phyloP scores from a whole-genome alignment of 75 land plant species.

The Picea glauca region DNA sequence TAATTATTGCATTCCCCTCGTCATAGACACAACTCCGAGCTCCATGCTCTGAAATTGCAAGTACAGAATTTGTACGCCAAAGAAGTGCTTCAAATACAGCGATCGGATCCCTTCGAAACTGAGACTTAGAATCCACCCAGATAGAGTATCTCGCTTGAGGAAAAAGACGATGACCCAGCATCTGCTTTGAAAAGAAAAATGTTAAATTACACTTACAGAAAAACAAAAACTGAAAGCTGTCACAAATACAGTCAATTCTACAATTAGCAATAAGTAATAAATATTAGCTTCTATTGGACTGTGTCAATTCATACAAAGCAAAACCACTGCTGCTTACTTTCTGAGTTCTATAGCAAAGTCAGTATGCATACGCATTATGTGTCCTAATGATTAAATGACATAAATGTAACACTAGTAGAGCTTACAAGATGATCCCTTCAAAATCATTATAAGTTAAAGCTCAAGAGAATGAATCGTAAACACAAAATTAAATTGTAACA shows the following conservation, averaged over 20 bases:
- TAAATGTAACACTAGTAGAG: not conserved
- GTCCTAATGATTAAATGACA: not conserved
- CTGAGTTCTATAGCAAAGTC: not conserved
- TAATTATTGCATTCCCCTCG: constrained; percentile 85
- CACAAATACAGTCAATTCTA: not conserved
- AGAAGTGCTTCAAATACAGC: constrained; percentile 92
- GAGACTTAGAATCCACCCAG: constrained; percentile 99
- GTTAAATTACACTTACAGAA: not conserved
- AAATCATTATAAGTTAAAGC: not conserved
- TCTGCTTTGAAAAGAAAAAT: constrained; percentile 32
- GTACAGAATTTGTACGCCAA: constrained; percentile 67
- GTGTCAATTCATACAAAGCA: not conserved
- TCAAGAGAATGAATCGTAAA: not conserved
- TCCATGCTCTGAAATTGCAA: constrained; percentile 98
- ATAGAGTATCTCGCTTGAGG: constrained; percentile 82
- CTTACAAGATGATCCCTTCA: not conserved
- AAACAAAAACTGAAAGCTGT: not conserved
- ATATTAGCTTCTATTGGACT: not conserved
- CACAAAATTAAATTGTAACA: not conserved
- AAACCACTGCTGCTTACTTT: not conserved
- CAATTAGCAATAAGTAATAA: not conserved
- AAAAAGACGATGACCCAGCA: constrained; percentile 92
- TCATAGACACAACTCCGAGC: constrained; percentile 94
- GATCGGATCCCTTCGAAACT: constrained; percentile 92
- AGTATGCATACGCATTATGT: not conserved